phyloP scores from a whole-genome alignment of 2,329 filamentous ascomycete genomes.

The Ophiosphaerella herpotricha region DNA sequence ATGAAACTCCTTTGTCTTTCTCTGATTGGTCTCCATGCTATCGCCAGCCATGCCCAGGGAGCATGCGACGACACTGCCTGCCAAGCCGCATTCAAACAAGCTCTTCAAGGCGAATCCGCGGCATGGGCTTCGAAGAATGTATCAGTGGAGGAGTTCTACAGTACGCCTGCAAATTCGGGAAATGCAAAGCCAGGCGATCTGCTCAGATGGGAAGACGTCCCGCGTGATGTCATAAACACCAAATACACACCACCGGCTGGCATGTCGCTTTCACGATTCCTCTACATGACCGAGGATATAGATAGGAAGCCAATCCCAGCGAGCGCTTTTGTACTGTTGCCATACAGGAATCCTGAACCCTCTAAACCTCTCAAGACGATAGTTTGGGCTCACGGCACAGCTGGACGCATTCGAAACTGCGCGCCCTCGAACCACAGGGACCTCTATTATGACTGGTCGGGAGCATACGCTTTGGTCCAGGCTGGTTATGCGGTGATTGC shows the following conservation, averaged over 20 bases:
- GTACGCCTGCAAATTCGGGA: constrained; percentile 15
- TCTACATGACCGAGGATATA: constrained; percentile 30
- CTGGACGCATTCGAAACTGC: constrained; percentile 19
- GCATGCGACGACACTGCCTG: neutral
- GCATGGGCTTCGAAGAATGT: constrained; percentile 8
- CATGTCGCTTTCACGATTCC: constrained; percentile 21
- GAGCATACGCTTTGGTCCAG: constrained; percentile 19
- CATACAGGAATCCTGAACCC: constrained; percentile 16
- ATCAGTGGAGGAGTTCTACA: constrained; percentile 17
- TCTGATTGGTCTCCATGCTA: neutral
- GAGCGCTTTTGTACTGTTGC: constrained; percentile 23
- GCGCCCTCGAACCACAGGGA: constrained; percentile 24
- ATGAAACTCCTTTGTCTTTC: neutral
- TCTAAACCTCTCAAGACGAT: constrained; percentile 18
- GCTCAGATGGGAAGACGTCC: constrained; percentile 21
- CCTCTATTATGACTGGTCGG: constrained; percentile 28
- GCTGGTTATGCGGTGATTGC: constrained; percentile 27
- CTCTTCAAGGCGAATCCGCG: neutral
- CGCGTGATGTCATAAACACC: constrained; percentile 14
- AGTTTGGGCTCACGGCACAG: constrained; percentile 25
- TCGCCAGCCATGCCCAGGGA: neutral
- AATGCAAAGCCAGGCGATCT: constrained; percentile 21
- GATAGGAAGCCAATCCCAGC: constrained; percentile 25
- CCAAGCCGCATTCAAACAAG: neutral
- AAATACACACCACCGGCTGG: constrained; percentile 20